Base-by-base conservation (phyloP, 208 protist species). In the Wallacemonas rigidus region DNA sequence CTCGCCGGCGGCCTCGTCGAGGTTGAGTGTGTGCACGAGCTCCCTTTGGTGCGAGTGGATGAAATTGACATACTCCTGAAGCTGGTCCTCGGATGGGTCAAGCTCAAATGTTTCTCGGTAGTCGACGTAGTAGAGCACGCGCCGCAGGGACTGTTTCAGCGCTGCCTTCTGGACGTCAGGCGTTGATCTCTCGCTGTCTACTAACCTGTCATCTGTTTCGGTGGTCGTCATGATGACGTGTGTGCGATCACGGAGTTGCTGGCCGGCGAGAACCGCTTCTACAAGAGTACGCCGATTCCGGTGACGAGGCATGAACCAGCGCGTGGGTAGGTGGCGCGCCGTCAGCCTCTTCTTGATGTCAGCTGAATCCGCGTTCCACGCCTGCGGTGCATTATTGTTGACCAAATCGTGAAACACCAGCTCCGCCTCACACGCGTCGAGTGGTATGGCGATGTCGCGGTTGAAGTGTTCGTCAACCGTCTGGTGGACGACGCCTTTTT, bases 1-100 rank as follows among this genome's bases (percentile, higher is more conserved):
- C 41, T 65, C 60, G 8, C 60, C 60, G 40, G 60, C 38, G 3
- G 26, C 60, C 39, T 65, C 60, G 43, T 65, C 60, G 17, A 65
- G 60, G 39, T 65, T 41, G 3, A 65, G n/a, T 12, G 7, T n/a
- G 40, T 48, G 43, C 40, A 35, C 60, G 5, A 65, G 12, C n/a
- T 65, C 60, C 3, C 15, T 12, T 17, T 8, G 38, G 60, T 65
- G 60, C 0, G 60, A 6, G 26, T 65, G 60, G 4, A 65, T 26
- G 40, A 65, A 65, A 3, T 6, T 0, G 41, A 65, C 38, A 41
- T 65, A 65, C 36, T 63, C 60, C 4, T 15, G 43, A 6, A 35
- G 40, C 7, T 11, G 11, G 8, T 45, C 3, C 60, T 5, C 3
- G 60, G 39, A 36, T 38, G 26, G 9, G 50, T 53, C 9, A 6